Conservation (phyloP, 129 eudicot species). For the Gnaphalium uliginosum region DNA sequence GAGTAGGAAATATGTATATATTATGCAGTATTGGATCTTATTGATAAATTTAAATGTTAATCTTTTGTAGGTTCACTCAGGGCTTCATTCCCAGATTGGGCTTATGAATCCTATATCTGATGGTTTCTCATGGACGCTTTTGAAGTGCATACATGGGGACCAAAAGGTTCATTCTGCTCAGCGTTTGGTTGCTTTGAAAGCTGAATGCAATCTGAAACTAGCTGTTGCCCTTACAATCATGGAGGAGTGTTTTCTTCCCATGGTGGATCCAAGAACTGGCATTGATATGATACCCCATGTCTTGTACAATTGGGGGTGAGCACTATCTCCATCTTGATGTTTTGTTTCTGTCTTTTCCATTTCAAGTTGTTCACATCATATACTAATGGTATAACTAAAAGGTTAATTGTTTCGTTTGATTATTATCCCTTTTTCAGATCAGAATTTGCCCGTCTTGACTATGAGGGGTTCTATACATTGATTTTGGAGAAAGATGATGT, state of each 20-base stretch:
- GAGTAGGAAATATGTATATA: constrained; percentile 15
- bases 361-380: constrained; percentile 6
- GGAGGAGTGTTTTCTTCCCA: constrained; percentile 98
- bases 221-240: constrained; percentile 96
- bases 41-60: constrained; percentile 6
- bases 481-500: constrained; percentile 93
- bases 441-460: constrained; percentile 77
- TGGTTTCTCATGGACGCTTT: constrained; percentile 83
- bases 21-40: constrained; percentile 2
- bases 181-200: constrained; percentile 72
- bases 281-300: constrained; percentile 98
- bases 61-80: constrained; percentile 64
- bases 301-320: constrained; percentile 95
- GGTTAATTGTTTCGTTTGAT: constrained; percentile 13
- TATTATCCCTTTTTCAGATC: constrained; percentile 53
- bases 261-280: constrained; percentile 97
- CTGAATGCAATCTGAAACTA: constrained; percentile 91
- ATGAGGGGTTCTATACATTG: constrained; percentile 76
- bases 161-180: constrained; percentile 67
- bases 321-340: constrained; percentile 10
- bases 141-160: constrained; percentile 88
- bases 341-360: not conserved
- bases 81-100: constrained; percentile 78
- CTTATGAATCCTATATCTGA: constrained; percentile 52
- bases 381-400: not conserved